Conservation (phyloP, 257 asterid genomes). For the Nicotiana tabacum region DNA sequence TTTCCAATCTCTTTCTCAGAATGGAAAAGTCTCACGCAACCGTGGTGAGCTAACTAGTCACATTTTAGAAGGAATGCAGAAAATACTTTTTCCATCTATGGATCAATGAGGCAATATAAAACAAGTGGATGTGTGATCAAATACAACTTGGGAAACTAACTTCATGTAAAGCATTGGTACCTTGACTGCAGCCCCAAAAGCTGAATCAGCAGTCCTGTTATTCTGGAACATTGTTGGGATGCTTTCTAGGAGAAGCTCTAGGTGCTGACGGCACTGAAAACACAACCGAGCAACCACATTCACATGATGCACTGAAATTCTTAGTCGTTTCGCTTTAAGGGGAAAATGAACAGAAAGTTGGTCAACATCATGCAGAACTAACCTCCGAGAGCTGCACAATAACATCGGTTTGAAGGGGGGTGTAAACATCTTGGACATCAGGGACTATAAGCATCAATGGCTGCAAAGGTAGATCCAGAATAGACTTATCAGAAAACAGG, state of each 20-base stretch:
- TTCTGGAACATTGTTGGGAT: conserved; percentile 88
- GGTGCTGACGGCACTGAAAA: conserved; percentile 83
- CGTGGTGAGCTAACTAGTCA: not conserved
- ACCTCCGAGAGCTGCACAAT: conserved; percentile 95
- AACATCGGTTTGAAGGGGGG: conserved; percentile 90
- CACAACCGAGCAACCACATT: not conserved
- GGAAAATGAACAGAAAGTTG: conserved; percentile 8
- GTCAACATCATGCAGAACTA: conserved; percentile 12
- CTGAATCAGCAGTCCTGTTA: conserved; percentile 77
- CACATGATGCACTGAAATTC: not conserved
- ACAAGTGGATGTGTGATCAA: not conserved
- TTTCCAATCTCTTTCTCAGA: not conserved
- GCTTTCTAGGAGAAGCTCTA: conserved; percentile 77
- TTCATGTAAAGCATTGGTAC: conserved; percentile 27
- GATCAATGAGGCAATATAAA: not conserved
- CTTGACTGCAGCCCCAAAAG: conserved; percentile 93
- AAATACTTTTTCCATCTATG: not conserved
- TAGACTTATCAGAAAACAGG: conserved; percentile 4
- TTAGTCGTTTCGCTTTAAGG: not conserved
- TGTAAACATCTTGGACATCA: conserved; percentile 93
- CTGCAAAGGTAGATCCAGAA: conserved; percentile 43
- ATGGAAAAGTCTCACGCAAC: not conserved
- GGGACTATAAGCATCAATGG: conserved; percentile 98
- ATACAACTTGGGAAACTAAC: not conserved
- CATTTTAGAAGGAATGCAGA: not conserved